Evolutionary conservation across 257 asterid species (phyloP), one percentile per base, ranked within the genome.

Genomic region (Avicennia marina): DNA sequence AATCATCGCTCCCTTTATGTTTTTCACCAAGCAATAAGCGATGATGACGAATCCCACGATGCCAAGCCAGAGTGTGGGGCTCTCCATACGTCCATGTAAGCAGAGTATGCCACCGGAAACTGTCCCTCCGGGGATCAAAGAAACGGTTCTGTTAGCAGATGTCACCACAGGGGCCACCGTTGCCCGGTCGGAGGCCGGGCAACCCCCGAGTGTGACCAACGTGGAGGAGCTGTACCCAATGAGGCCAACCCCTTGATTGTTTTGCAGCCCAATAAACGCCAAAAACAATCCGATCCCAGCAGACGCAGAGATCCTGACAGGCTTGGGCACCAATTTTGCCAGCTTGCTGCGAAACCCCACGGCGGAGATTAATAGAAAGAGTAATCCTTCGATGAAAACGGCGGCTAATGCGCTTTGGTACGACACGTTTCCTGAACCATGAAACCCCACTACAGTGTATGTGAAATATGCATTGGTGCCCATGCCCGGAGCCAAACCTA

Each of bases 401-500:
- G 95, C 96, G 21, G 96, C 95, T 13, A 91, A 58, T 5, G 98
- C 98, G 64, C 78, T 75, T 29, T 78, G 84, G 21, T 91, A 91
- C 0, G 95, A 64, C 2, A 91, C 45, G 47, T 45, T 85, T 10
- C 98, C 98, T 1, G 96, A 81, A 38, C 98, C 98, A 53, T 91
- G 98, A 58, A 88, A 91, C 0, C 98, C 96, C 5, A 88, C 98
- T 16, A 91, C 94, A 2, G 96, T 85, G 71, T 91, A 91, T 0
- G 98, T 94, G 66, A 91, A 86, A 58, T 91, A 88, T 0, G 96
- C 98, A 60, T 91, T 91, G 2, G 87, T 70, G 2, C 98, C 96
- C 98, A 90, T 90, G 7, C 98, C 98, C 0, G 98, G 98, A 1
- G 98, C 98, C 15, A 90, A 51, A 0, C 87, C 98, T 6, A 90